Conservation (phyloP, 441 rosid species). For the Lepidium campestre region DNA sequence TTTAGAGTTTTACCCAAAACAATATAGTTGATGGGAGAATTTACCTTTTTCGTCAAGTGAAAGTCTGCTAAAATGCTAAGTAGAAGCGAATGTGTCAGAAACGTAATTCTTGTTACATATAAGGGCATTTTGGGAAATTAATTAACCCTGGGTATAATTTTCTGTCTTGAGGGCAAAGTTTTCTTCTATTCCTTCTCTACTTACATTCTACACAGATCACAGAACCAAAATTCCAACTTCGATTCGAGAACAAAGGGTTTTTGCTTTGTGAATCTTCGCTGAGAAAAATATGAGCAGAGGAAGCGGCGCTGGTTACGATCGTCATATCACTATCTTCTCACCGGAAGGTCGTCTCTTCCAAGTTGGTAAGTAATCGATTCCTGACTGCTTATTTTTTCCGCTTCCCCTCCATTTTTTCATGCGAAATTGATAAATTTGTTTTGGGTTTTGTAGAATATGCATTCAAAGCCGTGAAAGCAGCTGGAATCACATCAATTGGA, state of each 20-base stretch:
- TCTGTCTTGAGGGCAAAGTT: constrained; percentile 41
- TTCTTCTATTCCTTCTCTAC: neutral
- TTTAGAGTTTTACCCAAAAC: too few relatives aligned
- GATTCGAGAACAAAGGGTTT: neutral
- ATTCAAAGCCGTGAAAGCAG: constrained; percentile 92
- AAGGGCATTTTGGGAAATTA: neutral
- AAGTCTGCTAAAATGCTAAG: too few relatives aligned
- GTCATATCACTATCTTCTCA: constrained; percentile 96
- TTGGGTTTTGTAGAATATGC: constrained; percentile 61
- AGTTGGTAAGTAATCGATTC: constrained; percentile 55
- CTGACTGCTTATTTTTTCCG: neutral
- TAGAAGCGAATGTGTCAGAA: neutral
- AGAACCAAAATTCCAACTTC: neutral
- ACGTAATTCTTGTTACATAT: neutral
- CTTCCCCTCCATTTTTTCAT: neutral
- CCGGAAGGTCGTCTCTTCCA: constrained; percentile 99
- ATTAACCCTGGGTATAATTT: neutral
- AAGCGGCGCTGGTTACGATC: constrained; percentile 97
- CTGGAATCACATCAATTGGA: constrained; percentile 88
- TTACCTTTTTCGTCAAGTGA: too few relatives aligned
- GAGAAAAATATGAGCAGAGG: constrained; percentile 76
- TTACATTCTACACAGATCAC: neutral
- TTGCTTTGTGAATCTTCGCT: neutral
- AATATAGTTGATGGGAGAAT: too few relatives aligned
- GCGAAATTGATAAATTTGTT: neutral